These are phyloP conservation scores for Trapa incisa DNA, from an alignment of 345 rosid genomes.

Conservation along the genomic window DNA sequence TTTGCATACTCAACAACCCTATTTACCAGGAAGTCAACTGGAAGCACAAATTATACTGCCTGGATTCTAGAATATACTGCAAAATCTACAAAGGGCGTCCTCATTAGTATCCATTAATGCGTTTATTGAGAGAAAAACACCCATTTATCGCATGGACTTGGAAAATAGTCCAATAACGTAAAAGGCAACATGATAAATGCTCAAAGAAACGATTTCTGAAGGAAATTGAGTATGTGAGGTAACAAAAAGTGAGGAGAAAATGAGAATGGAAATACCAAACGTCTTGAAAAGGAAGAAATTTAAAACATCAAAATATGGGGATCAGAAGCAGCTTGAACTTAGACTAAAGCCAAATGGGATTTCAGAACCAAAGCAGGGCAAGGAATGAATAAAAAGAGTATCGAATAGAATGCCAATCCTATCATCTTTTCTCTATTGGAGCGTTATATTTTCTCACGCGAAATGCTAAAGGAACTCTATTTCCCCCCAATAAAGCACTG, in stretches of 20 bases:
- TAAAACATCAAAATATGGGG: neutral
- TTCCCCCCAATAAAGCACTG: slow-evolving; percentile 6
- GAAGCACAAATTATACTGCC: neutral
- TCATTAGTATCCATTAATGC: neutral
- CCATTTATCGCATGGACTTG: neutral
- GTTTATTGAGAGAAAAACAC: neutral
- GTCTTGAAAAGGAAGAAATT: neutral
- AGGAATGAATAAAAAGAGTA: neutral
- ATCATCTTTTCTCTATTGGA: neutral
- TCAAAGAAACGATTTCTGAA: slow-evolving; percentile 3
- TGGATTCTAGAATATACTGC: neutral
- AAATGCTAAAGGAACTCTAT: slow-evolving; percentile 1
- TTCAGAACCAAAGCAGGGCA: neutral
- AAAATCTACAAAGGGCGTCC: neutral
- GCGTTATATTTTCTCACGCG: neutral
- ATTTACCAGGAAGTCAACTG: too few species aligned
- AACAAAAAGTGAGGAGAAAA: neutral
- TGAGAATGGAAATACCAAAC: neutral
- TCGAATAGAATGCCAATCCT: neutral
- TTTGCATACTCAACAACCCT: neutral
- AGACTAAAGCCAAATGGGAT: neutral
- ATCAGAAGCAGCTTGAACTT: neutral
- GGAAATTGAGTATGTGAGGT: neutral
- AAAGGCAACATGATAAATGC: neutral
- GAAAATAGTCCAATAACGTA: neutral